Conservation (phyloP, 2,329 filamentous ascomycete genomes). For the Botrytis paeoniae region DNA sequence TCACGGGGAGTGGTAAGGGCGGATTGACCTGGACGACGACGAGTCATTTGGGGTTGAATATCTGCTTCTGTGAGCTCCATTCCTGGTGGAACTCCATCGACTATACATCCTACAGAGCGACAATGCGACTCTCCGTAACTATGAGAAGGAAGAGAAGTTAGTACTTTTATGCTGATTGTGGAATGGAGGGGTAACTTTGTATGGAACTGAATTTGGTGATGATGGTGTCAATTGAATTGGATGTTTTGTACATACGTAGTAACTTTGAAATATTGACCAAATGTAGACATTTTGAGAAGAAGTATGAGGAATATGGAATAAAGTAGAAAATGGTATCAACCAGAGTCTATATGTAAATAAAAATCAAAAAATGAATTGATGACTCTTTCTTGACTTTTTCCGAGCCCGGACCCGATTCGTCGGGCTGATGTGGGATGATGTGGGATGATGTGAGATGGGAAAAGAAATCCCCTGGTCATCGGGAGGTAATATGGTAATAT, state of each 20-base stretch:
- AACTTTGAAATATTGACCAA: constrained; percentile 77
- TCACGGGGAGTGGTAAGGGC: constrained; percentile 87
- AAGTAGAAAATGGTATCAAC: constrained; percentile 9
- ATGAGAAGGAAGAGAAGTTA: constrained; percentile 7
- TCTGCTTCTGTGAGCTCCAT: constrained; percentile 80
- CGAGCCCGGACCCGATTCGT: constrained; percentile 25
- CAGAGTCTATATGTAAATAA: neutral
- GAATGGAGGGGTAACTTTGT: constrained; percentile 3
- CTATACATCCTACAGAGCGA: constrained; percentile 88
- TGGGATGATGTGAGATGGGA: constrained; percentile 6
- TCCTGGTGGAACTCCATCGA: constrained; percentile 87
- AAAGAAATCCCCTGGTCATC: neutral
- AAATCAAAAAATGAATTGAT: constrained; percentile 21
- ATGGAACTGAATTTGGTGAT: neutral
- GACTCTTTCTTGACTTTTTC: constrained; percentile 27
- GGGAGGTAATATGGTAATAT: neutral
- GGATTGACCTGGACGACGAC: constrained; percentile 83
- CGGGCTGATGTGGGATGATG: constrained; percentile 10
- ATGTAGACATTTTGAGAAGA: constrained; percentile 70
- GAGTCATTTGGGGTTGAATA: constrained; percentile 93
- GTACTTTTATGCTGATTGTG: constrained; percentile 3
- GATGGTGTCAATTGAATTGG: constrained; percentile 17
- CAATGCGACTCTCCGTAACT: constrained; percentile 83
- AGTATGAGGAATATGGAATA: neutral
- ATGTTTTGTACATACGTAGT: constrained; percentile 54